A percentile compares a stretch with the other conserved stretches of the same genome.
phyloP scores from a whole-genome alignment of 1,284 basidiomycete species.

The Malassezia globosa region DNA sequence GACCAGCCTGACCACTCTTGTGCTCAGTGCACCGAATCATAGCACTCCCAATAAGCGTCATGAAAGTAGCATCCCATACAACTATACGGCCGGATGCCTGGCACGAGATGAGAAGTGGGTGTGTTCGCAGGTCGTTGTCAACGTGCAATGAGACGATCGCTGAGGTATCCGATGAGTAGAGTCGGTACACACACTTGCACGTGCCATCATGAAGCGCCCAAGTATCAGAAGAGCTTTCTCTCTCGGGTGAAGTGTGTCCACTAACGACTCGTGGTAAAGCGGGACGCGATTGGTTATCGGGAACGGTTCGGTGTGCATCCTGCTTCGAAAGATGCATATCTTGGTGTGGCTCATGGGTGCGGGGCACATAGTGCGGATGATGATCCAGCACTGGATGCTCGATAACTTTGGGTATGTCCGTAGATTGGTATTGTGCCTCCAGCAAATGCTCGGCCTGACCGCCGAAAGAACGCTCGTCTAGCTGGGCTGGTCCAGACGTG shows the following conservation, averaged over 20 bases:
- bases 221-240: no score
- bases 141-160: slow-evolving; percentile 1
- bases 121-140: no score
- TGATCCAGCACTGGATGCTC: not conserved
- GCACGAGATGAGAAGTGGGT: slow-evolving; percentile 1
- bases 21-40: no score
- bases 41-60: slow-evolving; percentile 2
- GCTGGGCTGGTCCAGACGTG: not conserved
- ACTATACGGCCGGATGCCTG: slow-evolving; percentile 15
- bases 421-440: slow-evolving; percentile 8
- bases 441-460: slow-evolving; percentile 5
- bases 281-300: no score
- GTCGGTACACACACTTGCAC: not conserved
- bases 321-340: no score
- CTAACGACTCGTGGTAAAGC: no score
- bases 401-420: slow-evolving; percentile 3
- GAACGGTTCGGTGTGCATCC: no score
- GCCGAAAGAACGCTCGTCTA: not conserved
- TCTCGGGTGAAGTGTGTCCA: no score
- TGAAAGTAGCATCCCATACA: slow-evolving; percentile 1
- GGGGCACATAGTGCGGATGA: slow-evolving; percentile 1
- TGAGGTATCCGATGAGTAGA: slow-evolving; percentile 10
- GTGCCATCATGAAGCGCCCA: not conserved
- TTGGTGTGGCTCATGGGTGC: no score
- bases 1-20: no score